Percentiles rank a stretch among this genome's conserved stretches.
phyloP scores from a whole-genome alignment of 2,329 filamentous ascomycete species.

The Aspergillus sp. region DNA sequence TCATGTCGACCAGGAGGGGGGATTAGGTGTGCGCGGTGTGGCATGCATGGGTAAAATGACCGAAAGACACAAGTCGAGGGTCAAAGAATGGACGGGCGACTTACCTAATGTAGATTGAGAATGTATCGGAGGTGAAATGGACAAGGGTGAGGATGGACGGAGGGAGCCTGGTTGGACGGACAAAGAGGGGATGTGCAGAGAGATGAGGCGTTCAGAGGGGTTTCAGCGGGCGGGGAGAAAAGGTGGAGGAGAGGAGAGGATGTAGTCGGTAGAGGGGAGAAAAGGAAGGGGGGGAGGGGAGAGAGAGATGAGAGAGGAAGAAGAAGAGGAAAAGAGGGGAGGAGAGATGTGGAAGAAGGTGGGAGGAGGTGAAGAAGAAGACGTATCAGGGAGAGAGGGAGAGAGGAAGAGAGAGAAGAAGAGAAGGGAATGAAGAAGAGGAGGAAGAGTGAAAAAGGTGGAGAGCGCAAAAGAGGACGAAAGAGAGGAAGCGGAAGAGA shows the following conservation, averaged over 20 bases:
- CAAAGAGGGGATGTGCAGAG: constrained; percentile 15
- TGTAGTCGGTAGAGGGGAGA: constrained; percentile 16
- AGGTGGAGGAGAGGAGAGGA: constrained; percentile 26
- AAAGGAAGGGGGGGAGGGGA: constrained; percentile 11
- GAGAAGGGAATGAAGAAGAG: constrained; percentile 15
- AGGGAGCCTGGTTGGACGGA: constrained; percentile 8
- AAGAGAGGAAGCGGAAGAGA: neutral
- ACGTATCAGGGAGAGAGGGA: constrained; percentile 6
- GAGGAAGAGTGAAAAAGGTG: constrained; percentile 12
- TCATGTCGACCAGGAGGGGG: neutral
- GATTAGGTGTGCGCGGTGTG: neutral
- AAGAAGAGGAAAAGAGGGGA: constrained; percentile 18
- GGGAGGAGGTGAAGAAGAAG: constrained; percentile 16
- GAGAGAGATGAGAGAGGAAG: constrained; percentile 16
- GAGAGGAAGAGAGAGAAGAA: constrained; percentile 8
- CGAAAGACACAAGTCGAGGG: neutral
- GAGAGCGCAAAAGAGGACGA: constrained; percentile 1
- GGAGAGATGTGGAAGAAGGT: constrained; percentile 19
- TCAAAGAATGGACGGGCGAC: neutral
- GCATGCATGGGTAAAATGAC: neutral
- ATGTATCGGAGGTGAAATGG: neutral
- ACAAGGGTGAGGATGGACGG: neutral
- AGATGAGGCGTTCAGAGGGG: constrained; percentile 23
- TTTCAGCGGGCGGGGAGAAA: constrained; percentile 30
- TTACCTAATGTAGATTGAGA: constrained; percentile 2